Percentiles rank a stretch among this genome's conserved stretches.
phyloP scores from a whole-genome alignment of 768 basidiomycete species.

The Lactarius vividus region DNA sequence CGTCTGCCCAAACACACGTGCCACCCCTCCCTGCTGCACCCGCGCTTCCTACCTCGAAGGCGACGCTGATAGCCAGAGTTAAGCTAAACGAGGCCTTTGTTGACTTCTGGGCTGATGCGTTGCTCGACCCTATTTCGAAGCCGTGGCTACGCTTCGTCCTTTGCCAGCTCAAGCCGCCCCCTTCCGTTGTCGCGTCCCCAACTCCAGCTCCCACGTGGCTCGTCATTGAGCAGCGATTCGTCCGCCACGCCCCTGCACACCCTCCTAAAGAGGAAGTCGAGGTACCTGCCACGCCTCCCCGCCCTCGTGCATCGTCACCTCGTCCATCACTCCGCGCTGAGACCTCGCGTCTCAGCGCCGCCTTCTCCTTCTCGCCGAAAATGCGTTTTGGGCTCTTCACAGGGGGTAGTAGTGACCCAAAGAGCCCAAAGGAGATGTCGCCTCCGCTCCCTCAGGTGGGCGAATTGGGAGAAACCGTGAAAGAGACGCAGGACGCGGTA shows the following conservation, averaged over 20 bases:
- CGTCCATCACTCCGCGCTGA: constrained; percentile 33
- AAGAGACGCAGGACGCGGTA: constrained; percentile 30
- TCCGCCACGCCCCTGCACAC: constrained; percentile 31
- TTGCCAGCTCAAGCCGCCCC: constrained; percentile 56
- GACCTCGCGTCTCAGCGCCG: constrained; percentile 36
- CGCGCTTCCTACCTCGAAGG: constrained; percentile 31
- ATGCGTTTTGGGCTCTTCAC: constrained; percentile 67
- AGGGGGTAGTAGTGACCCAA: constrained; percentile 29
- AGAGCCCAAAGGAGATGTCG: constrained; percentile 35
- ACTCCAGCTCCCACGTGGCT: constrained; percentile 57
- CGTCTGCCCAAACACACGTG: constrained; percentile 9
- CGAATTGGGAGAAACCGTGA: constrained; percentile 67
- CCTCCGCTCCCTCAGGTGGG: constrained; percentile 45
- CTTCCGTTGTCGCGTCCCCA: constrained; percentile 29
- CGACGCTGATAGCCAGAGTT: constrained; percentile 46
- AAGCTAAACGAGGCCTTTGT: constrained; percentile 78
- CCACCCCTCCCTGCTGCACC: constrained; percentile 7
- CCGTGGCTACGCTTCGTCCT: constrained; percentile 69
- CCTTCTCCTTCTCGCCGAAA: constrained; percentile 46
- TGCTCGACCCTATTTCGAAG: constrained; percentile 63
- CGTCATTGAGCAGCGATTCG: constrained; percentile 63
- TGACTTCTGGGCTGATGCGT: constrained; percentile 77
- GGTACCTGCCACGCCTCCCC: constrained; percentile 1
- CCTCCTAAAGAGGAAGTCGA: constrained; percentile 19
- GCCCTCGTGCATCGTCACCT: constrained; percentile 33